Evolutionary conservation across 768 basidiomycete species (phyloP).

Genomic region (Suillus lakei): DNA sequence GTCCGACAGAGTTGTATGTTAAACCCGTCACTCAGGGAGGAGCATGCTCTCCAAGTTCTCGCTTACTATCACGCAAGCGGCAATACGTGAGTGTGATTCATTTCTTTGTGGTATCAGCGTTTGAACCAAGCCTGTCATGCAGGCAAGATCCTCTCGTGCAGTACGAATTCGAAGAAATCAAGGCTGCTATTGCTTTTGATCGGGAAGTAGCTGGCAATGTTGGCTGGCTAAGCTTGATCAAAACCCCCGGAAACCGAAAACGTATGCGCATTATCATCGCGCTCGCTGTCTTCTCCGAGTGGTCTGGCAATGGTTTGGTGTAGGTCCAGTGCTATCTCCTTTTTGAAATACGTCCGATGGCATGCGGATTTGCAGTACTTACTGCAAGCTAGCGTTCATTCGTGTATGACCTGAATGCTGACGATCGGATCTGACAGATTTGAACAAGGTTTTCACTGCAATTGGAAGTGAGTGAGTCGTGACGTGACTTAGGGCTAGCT

Average conservation of each 20-base stretch:
- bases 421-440: constrained; percentile 32
- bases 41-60: constrained; percentile 37
- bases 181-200: constrained; percentile 54
- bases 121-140: background rate
- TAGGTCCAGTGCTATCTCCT: constrained; percentile 14
- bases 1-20: background rate
- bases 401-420: background rate
- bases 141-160: constrained; percentile 57
- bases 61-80: constrained; percentile 48
- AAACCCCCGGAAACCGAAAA: constrained; percentile 54
- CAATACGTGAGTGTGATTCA: constrained; percentile 36
- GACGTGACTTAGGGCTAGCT: background rate
- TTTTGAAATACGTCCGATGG: background rate
- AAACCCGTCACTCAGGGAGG: constrained; percentile 26
- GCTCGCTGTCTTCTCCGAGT: constrained; percentile 64
- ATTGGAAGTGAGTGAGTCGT: constrained; percentile 46
- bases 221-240: constrained; percentile 52
- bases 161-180: too few relatives aligned
- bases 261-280: constrained; percentile 62
- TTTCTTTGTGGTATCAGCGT: background rate
- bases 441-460: constrained; percentile 56
- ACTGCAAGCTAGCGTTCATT: constrained; percentile 27
- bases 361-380: constrained; percentile 18
- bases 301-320: constrained; percentile 60
- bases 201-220: constrained; percentile 44